Conservation (phyloP, 1,284 basidiomycete genomes). For the Phlebopus sp. region DNA sequence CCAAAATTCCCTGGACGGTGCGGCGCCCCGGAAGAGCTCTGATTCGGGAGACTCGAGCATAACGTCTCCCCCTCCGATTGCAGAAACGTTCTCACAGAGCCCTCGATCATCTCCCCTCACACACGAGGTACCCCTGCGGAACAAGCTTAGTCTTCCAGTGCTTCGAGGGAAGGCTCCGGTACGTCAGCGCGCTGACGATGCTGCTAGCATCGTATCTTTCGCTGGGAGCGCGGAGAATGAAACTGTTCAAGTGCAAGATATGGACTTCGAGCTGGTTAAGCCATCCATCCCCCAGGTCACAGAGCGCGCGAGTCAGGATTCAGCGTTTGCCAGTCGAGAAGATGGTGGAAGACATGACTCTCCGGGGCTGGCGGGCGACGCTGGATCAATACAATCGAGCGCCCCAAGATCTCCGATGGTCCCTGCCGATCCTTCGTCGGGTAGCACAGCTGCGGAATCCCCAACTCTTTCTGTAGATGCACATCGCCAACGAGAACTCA, state of each 20-base stretch:
- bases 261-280: slow-evolving; percentile 74
- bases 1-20: slow-evolving; percentile 21
- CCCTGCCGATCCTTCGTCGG: slow-evolving; percentile 8
- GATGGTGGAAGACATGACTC: slow-evolving; percentile 29
- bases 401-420: slow-evolving; percentile 31
- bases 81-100: slow-evolving; percentile 16
- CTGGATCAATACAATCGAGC: slow-evolving; percentile 41
- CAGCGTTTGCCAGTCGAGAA: slow-evolving; percentile 33
- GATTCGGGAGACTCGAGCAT: slow-evolving; percentile 27
- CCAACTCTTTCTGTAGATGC: slow-evolving; percentile 51
- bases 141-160: slow-evolving; percentile 31
- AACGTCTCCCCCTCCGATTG: slow-evolving; percentile 22
- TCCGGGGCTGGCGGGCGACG: slow-evolving; percentile 45
- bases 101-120: slow-evolving; percentile 22
- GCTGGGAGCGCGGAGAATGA: slow-evolving; percentile 33
- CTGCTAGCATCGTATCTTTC: slow-evolving; percentile 26
- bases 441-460: slow-evolving; percentile 16
- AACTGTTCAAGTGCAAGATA: slow-evolving; percentile 69
- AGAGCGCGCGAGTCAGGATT: slow-evolving; percentile 56
- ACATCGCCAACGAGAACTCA: slow-evolving; percentile 70
- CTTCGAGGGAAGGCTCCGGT: slow-evolving; percentile 23
- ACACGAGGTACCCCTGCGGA: slow-evolving; percentile 22
- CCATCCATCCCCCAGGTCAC: slow-evolving; percentile 49
- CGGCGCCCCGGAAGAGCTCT: slow-evolving; percentile 15
- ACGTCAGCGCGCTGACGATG: slow-evolving; percentile 27